phyloP scores from a whole-genome alignment of 2,329 filamentous ascomycete species.

The Dothideomycetidae sp. region DNA sequence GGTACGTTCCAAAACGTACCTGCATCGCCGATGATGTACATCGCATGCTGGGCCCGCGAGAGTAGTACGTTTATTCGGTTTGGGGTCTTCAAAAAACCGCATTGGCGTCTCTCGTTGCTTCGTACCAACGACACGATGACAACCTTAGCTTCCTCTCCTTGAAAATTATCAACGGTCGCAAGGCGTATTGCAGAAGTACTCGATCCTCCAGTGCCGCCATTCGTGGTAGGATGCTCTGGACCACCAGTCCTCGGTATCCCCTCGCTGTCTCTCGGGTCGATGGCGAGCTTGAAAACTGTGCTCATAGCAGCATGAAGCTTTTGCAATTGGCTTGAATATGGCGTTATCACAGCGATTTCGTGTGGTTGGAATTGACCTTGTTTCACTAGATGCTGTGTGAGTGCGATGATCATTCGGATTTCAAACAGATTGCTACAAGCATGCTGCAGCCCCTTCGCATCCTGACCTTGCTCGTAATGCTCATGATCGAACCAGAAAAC shows the following conservation, averaged over 20 bases:
- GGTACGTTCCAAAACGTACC: conserved; percentile 27
- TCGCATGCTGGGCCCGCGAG: conserved; percentile 51
- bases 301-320: conserved; percentile 35
- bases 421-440: conserved; percentile 47
- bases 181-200: conserved; percentile 6
- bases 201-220: conserved; percentile 7
- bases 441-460: conserved; percentile 18
- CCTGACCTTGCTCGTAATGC: conserved; percentile 27
- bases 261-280: conserved; percentile 49
- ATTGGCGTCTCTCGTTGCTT: conserved; percentile 44
- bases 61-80: conserved; percentile 59
- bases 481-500: conserved; percentile 52
- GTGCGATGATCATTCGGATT: conserved; percentile 45
- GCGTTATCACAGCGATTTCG: conserved; percentile 59
- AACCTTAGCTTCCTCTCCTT: conserved; percentile 61
- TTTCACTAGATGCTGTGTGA: conserved; percentile 50
- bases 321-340: conserved; percentile 45
- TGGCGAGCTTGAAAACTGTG: conserved; percentile 42
- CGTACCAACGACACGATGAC: conserved; percentile 57
- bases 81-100: conserved; percentile 51
- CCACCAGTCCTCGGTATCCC: conserved; percentile 27
- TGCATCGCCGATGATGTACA: conserved; percentile 57
- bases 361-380: conserved; percentile 46
- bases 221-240: not conserved
- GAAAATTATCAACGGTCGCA: conserved; percentile 43